Conservation (phyloP, 805 yeast genomes). For the Osmozyma mogii region DNA sequence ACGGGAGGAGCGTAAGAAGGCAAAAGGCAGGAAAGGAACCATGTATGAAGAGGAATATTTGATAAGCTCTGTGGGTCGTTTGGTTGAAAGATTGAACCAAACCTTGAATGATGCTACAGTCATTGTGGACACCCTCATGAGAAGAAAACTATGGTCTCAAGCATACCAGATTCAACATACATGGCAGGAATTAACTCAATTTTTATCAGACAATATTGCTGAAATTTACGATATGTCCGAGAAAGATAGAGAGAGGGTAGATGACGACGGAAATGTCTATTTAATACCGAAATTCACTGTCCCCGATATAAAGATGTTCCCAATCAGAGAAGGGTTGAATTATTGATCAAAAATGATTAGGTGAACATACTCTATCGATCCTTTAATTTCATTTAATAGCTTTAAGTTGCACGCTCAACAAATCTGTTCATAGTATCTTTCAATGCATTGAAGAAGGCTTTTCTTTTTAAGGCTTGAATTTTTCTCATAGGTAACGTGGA, state of each 20-base stretch:
- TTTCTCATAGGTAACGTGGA: no score
- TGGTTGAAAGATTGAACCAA: conserved; percentile 70
- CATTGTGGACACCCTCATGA: conserved; percentile 66
- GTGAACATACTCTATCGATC: no score
- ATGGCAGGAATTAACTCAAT: conserved; percentile 47
- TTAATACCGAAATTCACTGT: conserved; percentile 67
- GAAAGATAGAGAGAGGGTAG: conserved; percentile 78
- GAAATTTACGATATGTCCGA: conserved; percentile 82
- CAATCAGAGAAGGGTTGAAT: conserved; percentile 49
- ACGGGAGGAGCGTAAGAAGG: conserved; percentile 91
- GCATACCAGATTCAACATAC: conserved; percentile 73
- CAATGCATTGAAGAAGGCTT: no score
- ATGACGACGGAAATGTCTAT: conserved; percentile 82
- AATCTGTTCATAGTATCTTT: no score
- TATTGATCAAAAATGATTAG: no score
- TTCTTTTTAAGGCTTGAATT: no score
- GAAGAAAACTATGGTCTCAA: conserved; percentile 67
- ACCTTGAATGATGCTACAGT: conserved; percentile 68
- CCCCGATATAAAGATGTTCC: conserved; percentile 60
- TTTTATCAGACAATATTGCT: conserved; percentile 50
- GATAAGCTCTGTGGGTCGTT: conserved; percentile 78
- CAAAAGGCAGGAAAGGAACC: conserved; percentile 96
- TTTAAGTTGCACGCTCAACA: background rate
- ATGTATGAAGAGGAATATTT: conserved; percentile 95
- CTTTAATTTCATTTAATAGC: no score